Evolutionary conservation across 352 stramenopile genomes (phyloP), one percentile per base, ranked within the genome.

Genomic region (Pythium chondricola): DNA sequence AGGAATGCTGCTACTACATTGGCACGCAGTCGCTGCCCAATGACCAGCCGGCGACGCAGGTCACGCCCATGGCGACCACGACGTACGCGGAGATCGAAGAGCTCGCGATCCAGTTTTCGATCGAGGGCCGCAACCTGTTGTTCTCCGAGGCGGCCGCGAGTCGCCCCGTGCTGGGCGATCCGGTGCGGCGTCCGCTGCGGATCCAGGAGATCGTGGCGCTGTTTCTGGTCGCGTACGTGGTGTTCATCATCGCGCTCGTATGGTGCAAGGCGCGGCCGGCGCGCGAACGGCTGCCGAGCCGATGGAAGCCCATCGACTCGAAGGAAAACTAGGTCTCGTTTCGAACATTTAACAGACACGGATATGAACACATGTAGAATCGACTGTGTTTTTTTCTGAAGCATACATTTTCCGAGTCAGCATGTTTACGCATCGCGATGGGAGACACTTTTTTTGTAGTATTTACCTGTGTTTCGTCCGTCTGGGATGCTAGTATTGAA

Each of bases 1-100:
- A 89, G 46, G 77, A 92, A 54, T 89, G 80, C 51, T 92, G 80
- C 57, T 93, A 93, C 58, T 88, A 88, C 66, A 91, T 93, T 40
- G 79, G 82, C 38, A 88, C 78, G 6, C 61, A 89, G 43, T 66
- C 59, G 3, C 60, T 88, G 0, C 47, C 70, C 0, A 70, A 89
- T 40, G 81, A 78, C 5, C 75, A 74, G 9, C 67, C 74, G 39
- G 76, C 81, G n/a, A 87, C 78, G 0, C 69, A 84, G 38, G 60
- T 93, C 37, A 90, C 77, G 16, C 53, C 76, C 0, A 63, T 90
- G 36, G 76, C 71, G 16, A 58, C 67, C n/a, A 93, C 81, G 6
- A 80, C 83, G n/a, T 89, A 87, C 60, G 68, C 71, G 9, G 71
- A 71, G 1, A 70, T 93, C 26, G 81, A 93, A 40, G 68, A 85